Conservation (phyloP, 306 rosid genomes). For the Corylus americana region DNA sequence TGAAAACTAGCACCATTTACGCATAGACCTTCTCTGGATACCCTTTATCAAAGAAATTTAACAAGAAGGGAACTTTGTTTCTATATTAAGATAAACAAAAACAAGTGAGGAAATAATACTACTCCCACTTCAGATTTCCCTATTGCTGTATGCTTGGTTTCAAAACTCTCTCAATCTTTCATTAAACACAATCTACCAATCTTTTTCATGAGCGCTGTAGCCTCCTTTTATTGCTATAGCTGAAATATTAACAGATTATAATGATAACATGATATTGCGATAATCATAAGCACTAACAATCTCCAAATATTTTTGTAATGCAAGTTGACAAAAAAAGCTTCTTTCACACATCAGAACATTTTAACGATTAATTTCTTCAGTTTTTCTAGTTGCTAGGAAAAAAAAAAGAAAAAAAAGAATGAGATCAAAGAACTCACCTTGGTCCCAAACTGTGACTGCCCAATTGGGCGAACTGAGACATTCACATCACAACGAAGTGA, state of each 20-base stretch:
- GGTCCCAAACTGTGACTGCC: conserved; percentile 78
- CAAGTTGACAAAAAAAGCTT: not conserved
- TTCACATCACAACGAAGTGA: conserved; percentile 96
- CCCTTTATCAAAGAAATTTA: not conserved
- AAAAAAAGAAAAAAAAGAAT: conserved; percentile 2
- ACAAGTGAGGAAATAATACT: not conserved
- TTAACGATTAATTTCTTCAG: not conserved
- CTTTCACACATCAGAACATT: not conserved
- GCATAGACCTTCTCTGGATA: not conserved
- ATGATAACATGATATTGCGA: not conserved
- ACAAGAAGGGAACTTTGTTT: not conserved
- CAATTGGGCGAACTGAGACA: conserved; percentile 84
- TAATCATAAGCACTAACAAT: conserved; percentile 5
- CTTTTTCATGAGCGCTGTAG: not conserved
- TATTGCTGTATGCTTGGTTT: not conserved
- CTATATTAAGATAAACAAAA: not conserved
- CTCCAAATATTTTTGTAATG: not conserved
- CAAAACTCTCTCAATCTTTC: not conserved
- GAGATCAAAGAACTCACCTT: conserved; percentile 45
- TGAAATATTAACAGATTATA: not conserved
- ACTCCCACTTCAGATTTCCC: not conserved
- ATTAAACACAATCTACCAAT: not conserved
- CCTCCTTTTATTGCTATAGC: not conserved
- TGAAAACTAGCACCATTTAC: not conserved
- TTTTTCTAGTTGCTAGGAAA: not conserved